Evolutionary conservation across 2,329 filamentous ascomycete species (phyloP).

Genomic region (Aplosporella prunicola): DNA sequence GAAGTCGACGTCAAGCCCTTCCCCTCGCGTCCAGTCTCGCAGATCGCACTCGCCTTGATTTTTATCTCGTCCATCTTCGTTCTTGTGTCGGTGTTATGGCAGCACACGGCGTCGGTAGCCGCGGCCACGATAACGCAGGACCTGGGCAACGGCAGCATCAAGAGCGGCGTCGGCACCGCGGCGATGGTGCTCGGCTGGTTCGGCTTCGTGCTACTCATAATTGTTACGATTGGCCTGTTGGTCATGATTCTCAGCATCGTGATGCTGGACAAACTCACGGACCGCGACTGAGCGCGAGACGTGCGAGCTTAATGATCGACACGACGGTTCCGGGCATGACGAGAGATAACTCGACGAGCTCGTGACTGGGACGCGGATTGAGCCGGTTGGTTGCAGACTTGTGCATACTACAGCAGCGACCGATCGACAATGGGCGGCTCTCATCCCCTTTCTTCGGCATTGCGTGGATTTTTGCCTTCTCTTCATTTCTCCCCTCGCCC

Average conservation of each 20-base stretch:
- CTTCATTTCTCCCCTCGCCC: too few species aligned
- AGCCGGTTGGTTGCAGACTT: too few species aligned
- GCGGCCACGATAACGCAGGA: slow-evolving; percentile 90
- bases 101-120: slow-evolving; percentile 93
- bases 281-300: slow-evolving; percentile 28
- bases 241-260: slow-evolving; percentile 95
- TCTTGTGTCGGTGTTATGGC: slow-evolving; percentile 64
- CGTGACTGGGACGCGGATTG: too few species aligned
- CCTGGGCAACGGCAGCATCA: slow-evolving; percentile 80
- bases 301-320: too few species aligned
- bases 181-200: slow-evolving; percentile 99
- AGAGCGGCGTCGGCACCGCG: slow-evolving; percentile 78
- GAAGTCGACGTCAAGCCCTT: slow-evolving; percentile 91
- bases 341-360: too few species aligned
- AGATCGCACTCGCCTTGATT: slow-evolving; percentile 87
- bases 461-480: too few species aligned
- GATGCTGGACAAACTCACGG: slow-evolving; percentile 48
- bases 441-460: too few species aligned
- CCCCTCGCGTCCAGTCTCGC: slow-evolving; percentile 82
- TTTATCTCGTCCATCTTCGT: slow-evolving; percentile 60
- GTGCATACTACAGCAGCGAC: too few species aligned
- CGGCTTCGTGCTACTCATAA: slow-evolving; percentile 82
- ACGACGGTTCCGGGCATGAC: too few species aligned
- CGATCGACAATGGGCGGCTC: too few species aligned
- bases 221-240: slow-evolving; percentile 88